Evolutionary conservation across 2,329 filamentous ascomycete species (phyloP), one percentile per base, ranked within the genome.

Genomic region (Pseudogymnoascus sp.): DNA sequence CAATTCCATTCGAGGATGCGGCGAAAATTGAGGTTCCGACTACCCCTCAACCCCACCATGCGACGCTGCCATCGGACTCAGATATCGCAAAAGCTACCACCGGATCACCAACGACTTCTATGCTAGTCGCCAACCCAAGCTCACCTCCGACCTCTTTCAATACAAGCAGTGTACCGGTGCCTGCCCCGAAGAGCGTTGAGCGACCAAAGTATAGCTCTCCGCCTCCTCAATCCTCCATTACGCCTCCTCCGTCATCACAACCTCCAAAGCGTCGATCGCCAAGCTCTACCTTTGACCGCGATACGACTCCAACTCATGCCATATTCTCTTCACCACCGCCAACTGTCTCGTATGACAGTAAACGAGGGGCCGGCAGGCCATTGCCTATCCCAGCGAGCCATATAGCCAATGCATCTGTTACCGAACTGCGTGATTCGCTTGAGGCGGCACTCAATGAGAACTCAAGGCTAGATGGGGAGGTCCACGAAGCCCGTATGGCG

Each of bases 401-500:
- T 70, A 76, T 88, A 21, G 74, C 78, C 23, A 78, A 81, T 53
- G 84, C 83, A 0, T 77, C 82, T 1, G 69, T 78, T 2, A 83
- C 85, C 7, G 80, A 86, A 68, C 78, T 88, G 34, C 80, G 82
- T 12, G 75, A 74, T 62, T 83, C 86, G 81, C 73, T 88, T 59
- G 78, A 83, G 64, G 75, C 75, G 2, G 80, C 79, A 66, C 75
- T 87, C 43, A 79, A 78, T 21, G 82, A 88, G 67, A 82, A 86
- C 65, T 78, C 80, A 53, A 82, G 79, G 69, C 76, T 87, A 59
- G 68, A 70, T n/a, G 65, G 66, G 34, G 62, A 63, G 31, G 74
- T 86, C n/a, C 79, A 82, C 66, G 86, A 89, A 68, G 82, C 85
- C 63, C 90, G 95, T 71, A 93, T 92, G 79, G 89, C 93, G 64